Percentiles rank a stretch among this genome's conserved stretches.
Conservation (phyloP, 257 asterid species). For the Primulina eburnea region DNA sequence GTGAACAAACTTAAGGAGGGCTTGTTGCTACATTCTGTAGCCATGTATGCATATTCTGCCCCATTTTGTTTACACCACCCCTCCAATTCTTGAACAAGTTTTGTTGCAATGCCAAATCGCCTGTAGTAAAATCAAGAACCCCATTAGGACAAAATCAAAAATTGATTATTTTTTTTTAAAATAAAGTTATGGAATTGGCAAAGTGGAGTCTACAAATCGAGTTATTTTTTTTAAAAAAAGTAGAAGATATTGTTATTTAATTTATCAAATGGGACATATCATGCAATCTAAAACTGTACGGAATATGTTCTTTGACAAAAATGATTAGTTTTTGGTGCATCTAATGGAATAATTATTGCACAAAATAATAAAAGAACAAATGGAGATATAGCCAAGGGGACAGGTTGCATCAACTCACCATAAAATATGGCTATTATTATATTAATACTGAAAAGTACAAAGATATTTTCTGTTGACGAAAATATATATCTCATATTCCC, state of each 20-base stretch:
- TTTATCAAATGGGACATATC: constrained; percentile 1
- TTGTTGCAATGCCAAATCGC: constrained; percentile 77
- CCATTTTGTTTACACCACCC: constrained; percentile 54
- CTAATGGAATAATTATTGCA: not conserved
- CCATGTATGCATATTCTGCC: constrained; percentile 77
- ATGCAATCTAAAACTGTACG: constrained; percentile 25
- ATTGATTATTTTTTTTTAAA: no score
- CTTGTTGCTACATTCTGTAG: constrained; percentile 64
- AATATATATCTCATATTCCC: not conserved
- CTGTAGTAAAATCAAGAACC: constrained; percentile 29
- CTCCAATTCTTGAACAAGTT: constrained; percentile 60
- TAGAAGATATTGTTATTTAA: constrained; percentile 3
- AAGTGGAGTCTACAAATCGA: not conserved
- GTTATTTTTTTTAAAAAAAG: not conserved
- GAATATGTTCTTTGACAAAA: constrained; percentile 37
- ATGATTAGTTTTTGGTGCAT: constrained; percentile 1
- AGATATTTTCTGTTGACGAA: constrained; percentile 14
- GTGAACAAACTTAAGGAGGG: constrained; percentile 69
- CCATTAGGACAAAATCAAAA: not conserved
- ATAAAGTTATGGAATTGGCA: no score
- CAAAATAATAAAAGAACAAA: not conserved
- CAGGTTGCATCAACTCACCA: constrained; percentile 29
- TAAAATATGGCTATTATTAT: constrained; percentile 16
- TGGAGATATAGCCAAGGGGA: constrained; percentile 20
- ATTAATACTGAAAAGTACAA: constrained; percentile 21